Base-by-base conservation (phyloP, 2,329 filamentous ascomycete species). In the Ophiocordyceps camponoti-floridani region DNA sequence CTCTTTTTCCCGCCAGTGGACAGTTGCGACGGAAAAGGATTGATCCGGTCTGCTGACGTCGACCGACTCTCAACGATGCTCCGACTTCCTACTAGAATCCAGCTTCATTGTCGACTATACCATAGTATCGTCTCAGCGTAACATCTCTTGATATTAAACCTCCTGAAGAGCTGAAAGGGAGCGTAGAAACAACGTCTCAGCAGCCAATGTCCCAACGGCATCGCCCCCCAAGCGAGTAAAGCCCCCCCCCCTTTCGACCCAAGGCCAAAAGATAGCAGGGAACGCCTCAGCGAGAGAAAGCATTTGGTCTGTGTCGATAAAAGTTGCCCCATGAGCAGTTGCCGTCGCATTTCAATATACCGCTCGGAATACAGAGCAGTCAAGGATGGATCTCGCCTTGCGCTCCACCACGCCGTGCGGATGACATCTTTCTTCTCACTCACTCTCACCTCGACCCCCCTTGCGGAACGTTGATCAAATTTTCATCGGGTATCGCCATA, bases 381-480 rank as follows among this genome's bases (percentile, higher is more conserved):
- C 76, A 81, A 81, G 77, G 77, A 81, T 75, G 65, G 66, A 59
- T 77, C 77, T 80, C 75, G 73, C 77, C 77, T 81, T 81, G 76
- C 74, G 75, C 77, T 81, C 76, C 77, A 81, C 77, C 77, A 75
- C 70, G 75, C 75, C 75, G 73, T 77, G 77, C 77, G 77, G 74
- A 74, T 14, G 7, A 13, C 13, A 13, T 30, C 6, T 30, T 11
- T 38, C 14, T n/a, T 38, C 12, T 18, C 18, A 4, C 13, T 16
- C 14, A 7, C 10, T 40, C 18, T 4, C 12, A 40, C 16, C 18
- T 13, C 37, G 4, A 4, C 23, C 8, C 5, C 9, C 9, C 14
- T 13, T 13, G 6, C 18, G 5, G 13, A 11, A 19, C 12, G 26
- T 28, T 28, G 41, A 23, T 44, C 45, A 42, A 42, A 47, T 47